Evolutionary conservation across 371 early-diverging fungal genomes (phyloP), one percentile per base, ranked within the genome.

Genomic region (Haplosporangium sp.): DNA sequence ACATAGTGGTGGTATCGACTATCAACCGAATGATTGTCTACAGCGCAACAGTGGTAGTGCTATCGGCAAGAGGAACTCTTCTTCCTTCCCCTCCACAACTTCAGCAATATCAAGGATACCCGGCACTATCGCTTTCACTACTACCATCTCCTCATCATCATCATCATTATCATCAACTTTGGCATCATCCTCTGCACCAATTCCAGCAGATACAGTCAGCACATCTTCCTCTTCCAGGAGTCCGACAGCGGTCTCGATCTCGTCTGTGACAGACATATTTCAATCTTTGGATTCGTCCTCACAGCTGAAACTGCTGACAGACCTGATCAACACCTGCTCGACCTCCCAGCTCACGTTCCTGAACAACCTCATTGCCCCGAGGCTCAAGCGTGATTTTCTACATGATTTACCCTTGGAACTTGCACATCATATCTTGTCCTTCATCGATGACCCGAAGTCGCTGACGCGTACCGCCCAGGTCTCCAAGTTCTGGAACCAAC

Each of bases 331-430:
- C 67, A 55, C 7, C 59, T 90, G 89, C 73, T 83, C 83, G 57
- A 89, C 81, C 54, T 80, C 85, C 13, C 88, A 90, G 57, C 86
- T 90, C 47, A 83, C 86, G 41, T 85, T 85, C 67, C 74, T 90
- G 11, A 83, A 85, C 69, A 82, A 81, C 52, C 76, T 85, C 23
- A 90, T 90, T 62, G 84, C 87, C 0, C 91, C 91, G 16, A 74
- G 83, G 42, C 86, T 95, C 23, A 94, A 94, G 74, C 88, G 91
- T 57, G 95, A 95, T 77, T 94, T 94, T 74, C 61, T 95, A 3
- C 88, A 87, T 56, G 86, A 89, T 56, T 74, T 95, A 20, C 95
- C 95, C 7, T 84, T 91, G 38, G 94, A 95, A 59, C 86, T 95
- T 11, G 85, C 89, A 0, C 84, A 90, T 43, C 90, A 92, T 62